phyloP scores from a whole-genome alignment of 176 grass and related monocot species.

The Puccinellia tenuiflora region DNA sequence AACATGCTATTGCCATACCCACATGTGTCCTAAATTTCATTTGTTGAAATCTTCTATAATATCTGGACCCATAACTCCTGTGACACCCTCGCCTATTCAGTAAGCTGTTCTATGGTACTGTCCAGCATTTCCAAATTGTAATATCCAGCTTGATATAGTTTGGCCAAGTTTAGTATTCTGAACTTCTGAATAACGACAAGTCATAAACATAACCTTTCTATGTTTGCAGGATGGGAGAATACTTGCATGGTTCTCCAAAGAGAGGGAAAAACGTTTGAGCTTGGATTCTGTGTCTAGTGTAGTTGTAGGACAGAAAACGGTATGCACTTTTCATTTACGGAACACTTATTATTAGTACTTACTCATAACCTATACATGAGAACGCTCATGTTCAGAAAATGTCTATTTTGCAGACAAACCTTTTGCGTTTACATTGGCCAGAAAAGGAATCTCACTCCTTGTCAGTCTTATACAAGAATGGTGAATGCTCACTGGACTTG shows the following conservation, averaged over 20 bases:
- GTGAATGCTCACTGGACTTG: slow-evolving; percentile 90
- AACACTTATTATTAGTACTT: not conserved
- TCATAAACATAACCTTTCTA: slow-evolving; percentile 5
- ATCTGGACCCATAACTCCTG: not conserved
- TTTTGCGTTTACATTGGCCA: slow-evolving; percentile 64
- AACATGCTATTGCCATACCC: not conserved
- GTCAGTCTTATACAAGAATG: slow-evolving; percentile 76
- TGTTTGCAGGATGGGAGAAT: slow-evolving; percentile 76
- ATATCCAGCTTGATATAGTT: not conserved
- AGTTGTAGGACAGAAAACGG: slow-evolving; percentile 83
- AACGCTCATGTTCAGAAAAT: slow-evolving; percentile 9
- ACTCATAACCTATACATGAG: not conserved
- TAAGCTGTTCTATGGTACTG: not conserved
- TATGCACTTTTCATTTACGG: slow-evolving; percentile 32
- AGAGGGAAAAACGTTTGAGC: slow-evolving; percentile 69
- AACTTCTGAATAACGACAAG: not conserved
- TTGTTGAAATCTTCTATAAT: not conserved
- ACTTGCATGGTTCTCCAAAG: slow-evolving; percentile 82
- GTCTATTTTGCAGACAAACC: slow-evolving; percentile 63
- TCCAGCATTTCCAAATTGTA: not conserved
- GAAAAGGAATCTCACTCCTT: slow-evolving; percentile 88
- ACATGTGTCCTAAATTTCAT: not conserved
- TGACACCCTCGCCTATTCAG: not conserved
- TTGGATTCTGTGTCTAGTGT: slow-evolving; percentile 68
- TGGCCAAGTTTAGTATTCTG: not conserved